phyloP scores from a whole-genome alignment of 192 early-diverging fungal species.

The Coemansia sp. region DNA sequence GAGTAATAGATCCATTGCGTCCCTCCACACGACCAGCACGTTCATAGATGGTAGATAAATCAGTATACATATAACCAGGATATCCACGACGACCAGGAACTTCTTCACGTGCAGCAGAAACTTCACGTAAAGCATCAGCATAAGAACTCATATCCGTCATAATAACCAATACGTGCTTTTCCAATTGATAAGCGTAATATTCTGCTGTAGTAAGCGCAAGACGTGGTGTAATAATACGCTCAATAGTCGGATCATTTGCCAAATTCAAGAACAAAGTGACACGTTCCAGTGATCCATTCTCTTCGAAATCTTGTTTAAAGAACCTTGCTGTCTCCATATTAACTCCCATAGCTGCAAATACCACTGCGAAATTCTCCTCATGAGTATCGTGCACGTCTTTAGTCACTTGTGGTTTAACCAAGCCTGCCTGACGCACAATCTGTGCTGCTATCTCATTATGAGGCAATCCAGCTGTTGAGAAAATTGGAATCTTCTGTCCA shows the following conservation, averaged over 20 bases:
- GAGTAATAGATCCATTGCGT: constrained; percentile 96
- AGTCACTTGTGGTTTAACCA: constrained; percentile 82
- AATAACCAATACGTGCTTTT: constrained; percentile 99
- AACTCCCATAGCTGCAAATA: constrained; percentile 99
- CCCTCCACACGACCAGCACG: constrained; percentile 97
- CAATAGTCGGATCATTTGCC: constrained; percentile 99
- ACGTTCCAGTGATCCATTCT: constrained; percentile 98
- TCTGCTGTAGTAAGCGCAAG: constrained; percentile 97
- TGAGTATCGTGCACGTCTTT: constrained; percentile 95
- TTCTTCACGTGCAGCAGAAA: constrained; percentile 99
- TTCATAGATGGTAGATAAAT: constrained; percentile 99
- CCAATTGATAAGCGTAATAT: constrained; percentile 99
- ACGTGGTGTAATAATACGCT: constrained; percentile 99
- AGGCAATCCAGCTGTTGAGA: constrained; percentile 96
- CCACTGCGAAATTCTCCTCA: constrained; percentile 99
- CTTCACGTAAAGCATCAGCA: constrained; percentile 98
- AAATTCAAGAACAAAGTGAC: constrained; percentile 98
- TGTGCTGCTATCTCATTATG: constrained; percentile 99
- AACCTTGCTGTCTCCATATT: constrained; percentile 99
- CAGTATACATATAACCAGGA: constrained; percentile 99
- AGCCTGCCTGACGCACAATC: constrained; percentile 97
- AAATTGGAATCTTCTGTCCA: constrained; percentile 99
- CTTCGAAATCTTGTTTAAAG: constrained; percentile 99
- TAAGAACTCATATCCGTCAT: constrained; percentile 99
- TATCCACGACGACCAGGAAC: constrained; percentile 99